Base-by-base conservation (phyloP, 164 flowering plant genomes). In the Echeveria elegans region DNA sequence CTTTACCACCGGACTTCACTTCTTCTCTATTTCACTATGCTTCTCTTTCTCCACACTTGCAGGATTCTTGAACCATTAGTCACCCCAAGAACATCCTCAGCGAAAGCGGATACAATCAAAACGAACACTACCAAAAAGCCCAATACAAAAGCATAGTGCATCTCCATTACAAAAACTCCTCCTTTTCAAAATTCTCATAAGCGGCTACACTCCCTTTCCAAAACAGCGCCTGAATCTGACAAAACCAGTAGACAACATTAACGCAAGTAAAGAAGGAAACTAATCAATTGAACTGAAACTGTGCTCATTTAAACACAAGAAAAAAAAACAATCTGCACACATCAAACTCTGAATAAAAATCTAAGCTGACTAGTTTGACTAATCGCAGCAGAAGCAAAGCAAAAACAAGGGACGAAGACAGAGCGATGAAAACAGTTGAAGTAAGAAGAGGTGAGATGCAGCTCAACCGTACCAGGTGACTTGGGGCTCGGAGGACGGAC, bases 11-110 rank as follows among this genome's bases (percentile, higher is more conserved):
- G 74, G 37, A 71, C 68, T 66, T 40, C 63, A 6, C 60, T 37
- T 68, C 5, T 69, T 31, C 18, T 53, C 66, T 26, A 60, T 21
- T 52, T 48, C 68, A 37, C 32, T 52, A 4, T 36, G 34, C 64
- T 66, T 71, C 62, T 19, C 69, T 64, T 30, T 56, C 6, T 68
- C 73, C 19, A 37, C 68, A 1, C 16, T 7, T 21, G 30, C 32
- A 1, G 63, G 19, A 41, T 52, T 65, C 38, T 70, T 66, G 1
- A 53, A 72, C 68, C 82, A 12, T 47, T 36, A 29, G 28, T 26
- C 69, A 61, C 34, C 56, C 76, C 84, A 81, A 78, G 66, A 34
- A 43, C 50, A 71, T 75, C 81, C 47, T 69, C 72, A 70, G 48
- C 64, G 32, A 14, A 40, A 59, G 71, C 66, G 69, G 66, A 69